Evolutionary conservation across 352 stramenopile species (phyloP), one percentile per base, ranked within the genome.

Genomic region (Thraustotheca clavata): DNA sequence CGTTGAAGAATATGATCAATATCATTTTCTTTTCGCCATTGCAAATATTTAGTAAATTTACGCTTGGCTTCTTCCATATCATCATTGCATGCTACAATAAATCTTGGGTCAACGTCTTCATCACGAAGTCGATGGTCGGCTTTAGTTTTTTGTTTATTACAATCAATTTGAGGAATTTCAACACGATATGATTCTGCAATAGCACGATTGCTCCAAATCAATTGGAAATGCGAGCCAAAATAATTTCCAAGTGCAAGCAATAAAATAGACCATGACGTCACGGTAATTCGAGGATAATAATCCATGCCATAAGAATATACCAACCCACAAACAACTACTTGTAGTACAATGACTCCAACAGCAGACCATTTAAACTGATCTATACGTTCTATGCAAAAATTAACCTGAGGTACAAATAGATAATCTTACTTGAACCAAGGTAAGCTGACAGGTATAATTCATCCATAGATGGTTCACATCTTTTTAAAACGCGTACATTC

Each of bases 31-130:
- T 85, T 75, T 16, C 81, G 79, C 81, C 81, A 90, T 31, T 76
- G 70, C 50, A 84, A 69, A 14, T 75, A 88, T 35, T 82, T 70
- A 36, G 62, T 67, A 48, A 83, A 88, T 9, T 80, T 80, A 12
- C 76, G 75, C 67, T 87, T 87, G 4, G 79, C 79, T 49, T 90
- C 79, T 7, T 88, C 78, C 0, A 87, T 71, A 39, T 88, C 76
- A 14, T 79, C 79, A 67, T 83, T 79, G 61, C 77, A 87, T 33
- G 76, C 81, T 36, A 80, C 79, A 3, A 88, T 32, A 57, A 90
- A 88, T 9, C 81, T 77, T 4, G 57, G 72, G 49, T 88, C 75
- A 4, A 85, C 55, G 20, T 75, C 65, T 11, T 70, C 48, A 34
- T 86, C 74, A 4, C 67, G 22, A 20, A 71, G 22, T 1, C 74